Evolutionary conservation across 129 eudicot species (phyloP).

Genomic region (Tagetes patula): DNA sequence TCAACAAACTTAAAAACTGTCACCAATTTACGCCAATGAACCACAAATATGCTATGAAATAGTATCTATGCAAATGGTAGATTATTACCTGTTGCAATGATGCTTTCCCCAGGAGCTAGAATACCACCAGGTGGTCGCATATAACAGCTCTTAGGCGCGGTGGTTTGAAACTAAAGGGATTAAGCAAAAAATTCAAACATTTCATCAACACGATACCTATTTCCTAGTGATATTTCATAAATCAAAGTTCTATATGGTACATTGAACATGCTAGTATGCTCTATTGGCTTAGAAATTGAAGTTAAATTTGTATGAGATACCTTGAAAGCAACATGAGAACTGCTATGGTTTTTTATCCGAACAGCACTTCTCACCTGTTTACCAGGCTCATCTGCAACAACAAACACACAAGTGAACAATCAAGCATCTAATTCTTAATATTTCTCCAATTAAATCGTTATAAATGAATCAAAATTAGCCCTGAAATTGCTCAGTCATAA

Average conservation of each 20-base stretch:
- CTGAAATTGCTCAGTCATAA: background rate
- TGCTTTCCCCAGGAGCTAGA: constrained; percentile 81
- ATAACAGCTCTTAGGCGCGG: constrained; percentile 92
- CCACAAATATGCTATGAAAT: background rate
- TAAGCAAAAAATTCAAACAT: constrained; percentile 16
- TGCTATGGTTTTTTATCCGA: constrained; percentile 71
- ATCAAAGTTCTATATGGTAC: background rate
- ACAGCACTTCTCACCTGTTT: constrained; percentile 89
- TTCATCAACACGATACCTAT: background rate
- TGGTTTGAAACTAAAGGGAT: constrained; percentile 72
- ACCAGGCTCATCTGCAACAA: constrained; percentile 79
- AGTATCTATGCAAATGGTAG: background rate
- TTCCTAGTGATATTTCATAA: background rate
- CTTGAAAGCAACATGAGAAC: constrained; percentile 90
- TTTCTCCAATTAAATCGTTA: background rate
- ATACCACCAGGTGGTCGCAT: constrained; percentile 96
- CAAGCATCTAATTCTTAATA: constrained; percentile 10
- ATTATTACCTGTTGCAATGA: constrained; percentile 75
- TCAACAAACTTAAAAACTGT: constrained; percentile 90
- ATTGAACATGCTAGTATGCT: constrained; percentile 7
- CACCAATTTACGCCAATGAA: constrained; percentile 6
- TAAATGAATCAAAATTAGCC: background rate
- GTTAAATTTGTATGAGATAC: constrained; percentile 31
- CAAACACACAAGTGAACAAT: constrained; percentile 21
- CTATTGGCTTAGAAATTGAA: constrained; percentile 4